Percentiles rank a stretch among this genome's conserved stretches.
phyloP scores from a whole-genome alignment of 129 eudicot genomes.

The Escallonia rubra region DNA sequence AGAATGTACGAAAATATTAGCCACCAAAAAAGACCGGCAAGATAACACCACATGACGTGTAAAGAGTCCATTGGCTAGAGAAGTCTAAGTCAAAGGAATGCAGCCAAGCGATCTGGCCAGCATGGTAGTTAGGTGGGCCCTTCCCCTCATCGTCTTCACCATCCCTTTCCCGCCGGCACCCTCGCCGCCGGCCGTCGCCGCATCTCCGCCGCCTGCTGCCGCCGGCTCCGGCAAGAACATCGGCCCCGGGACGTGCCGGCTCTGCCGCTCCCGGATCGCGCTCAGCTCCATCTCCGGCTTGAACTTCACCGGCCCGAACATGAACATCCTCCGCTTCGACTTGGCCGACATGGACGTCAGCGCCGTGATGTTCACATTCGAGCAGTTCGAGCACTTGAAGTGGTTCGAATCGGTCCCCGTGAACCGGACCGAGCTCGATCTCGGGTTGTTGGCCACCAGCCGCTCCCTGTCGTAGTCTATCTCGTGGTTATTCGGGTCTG shows the following conservation, averaged over 20 bases:
- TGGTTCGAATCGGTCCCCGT: neutral
- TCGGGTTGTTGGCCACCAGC: neutral
- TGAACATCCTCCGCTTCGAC: conserved; percentile 52
- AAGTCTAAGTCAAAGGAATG: conserved; percentile 6
- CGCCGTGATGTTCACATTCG: conserved; percentile 46
- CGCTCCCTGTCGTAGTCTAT: neutral
- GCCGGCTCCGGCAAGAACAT: conserved; percentile 23
- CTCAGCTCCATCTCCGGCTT: conserved; percentile 66
- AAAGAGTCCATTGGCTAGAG: no score
- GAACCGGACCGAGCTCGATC: conserved; percentile 27
- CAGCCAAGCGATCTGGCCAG: conserved; percentile 57
- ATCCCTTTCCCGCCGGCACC: conserved; percentile 10
- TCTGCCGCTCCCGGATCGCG: conserved; percentile 57
- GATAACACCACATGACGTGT: no score
- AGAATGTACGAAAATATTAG: no score
- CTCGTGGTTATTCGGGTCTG: conserved; percentile 21
- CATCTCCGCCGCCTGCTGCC: conserved; percentile 11
- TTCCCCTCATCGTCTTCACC: conserved; percentile 28
- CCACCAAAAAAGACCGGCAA: no score
- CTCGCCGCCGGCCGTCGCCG: neutral
- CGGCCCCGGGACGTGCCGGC: conserved; percentile 22
- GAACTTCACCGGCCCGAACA: conserved; percentile 68
- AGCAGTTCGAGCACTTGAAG: conserved; percentile 1
- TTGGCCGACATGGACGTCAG: conserved; percentile 53
- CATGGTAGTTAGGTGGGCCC: conserved; percentile 36